Percentiles rank a stretch among this genome's conserved stretches.
Evolutionary conservation across 352 stramenopile genomes (phyloP).

Genomic region (Phytopythium cucurbitacearum): DNA sequence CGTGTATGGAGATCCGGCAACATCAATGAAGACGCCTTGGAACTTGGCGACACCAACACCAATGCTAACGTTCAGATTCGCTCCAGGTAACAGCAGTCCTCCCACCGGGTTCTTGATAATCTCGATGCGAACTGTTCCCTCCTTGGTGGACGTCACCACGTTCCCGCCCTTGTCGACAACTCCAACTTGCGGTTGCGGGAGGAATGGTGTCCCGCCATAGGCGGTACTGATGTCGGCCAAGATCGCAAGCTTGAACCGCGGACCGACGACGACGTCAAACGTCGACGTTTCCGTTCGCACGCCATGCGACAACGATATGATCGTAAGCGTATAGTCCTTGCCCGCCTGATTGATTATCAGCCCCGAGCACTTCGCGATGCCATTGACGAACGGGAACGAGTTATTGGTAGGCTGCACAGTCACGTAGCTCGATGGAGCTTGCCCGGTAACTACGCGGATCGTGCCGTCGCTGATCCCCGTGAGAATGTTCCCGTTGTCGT

Average conservation of each 20-base stretch:
- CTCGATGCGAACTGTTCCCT: slow-evolving; percentile 52
- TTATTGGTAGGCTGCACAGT: slow-evolving; percentile 38
- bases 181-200: slow-evolving; percentile 64
- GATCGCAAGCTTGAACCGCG: slow-evolving; percentile 56
- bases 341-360: slow-evolving; percentile 68
- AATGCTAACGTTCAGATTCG: slow-evolving; percentile 47
- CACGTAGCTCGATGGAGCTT: slow-evolving; percentile 48
- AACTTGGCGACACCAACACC: slow-evolving; percentile 55
- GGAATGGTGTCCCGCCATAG: slow-evolving; percentile 69
- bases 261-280: slow-evolving; percentile 72
- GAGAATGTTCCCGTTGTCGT: slow-evolving; percentile 77
- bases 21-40: slow-evolving; percentile 61
- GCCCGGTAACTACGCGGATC: slow-evolving; percentile 50
- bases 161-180: slow-evolving; percentile 83
- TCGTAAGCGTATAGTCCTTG: slow-evolving; percentile 60
- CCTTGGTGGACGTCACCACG: slow-evolving; percentile 33
- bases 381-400: slow-evolving; percentile 66
- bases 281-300: slow-evolving; percentile 60
- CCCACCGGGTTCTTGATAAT: slow-evolving; percentile 63
- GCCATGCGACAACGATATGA: slow-evolving; percentile 62
- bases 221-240: slow-evolving; percentile 73
- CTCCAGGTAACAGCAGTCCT: slow-evolving; percentile 43
- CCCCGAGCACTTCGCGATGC: slow-evolving; percentile 62
- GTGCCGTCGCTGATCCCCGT: slow-evolving; percentile 46
- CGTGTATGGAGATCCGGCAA: slow-evolving; percentile 72